Conservation (phyloP, 2,329 filamentous ascomycete genomes). For the Fusarium globosum region DNA sequence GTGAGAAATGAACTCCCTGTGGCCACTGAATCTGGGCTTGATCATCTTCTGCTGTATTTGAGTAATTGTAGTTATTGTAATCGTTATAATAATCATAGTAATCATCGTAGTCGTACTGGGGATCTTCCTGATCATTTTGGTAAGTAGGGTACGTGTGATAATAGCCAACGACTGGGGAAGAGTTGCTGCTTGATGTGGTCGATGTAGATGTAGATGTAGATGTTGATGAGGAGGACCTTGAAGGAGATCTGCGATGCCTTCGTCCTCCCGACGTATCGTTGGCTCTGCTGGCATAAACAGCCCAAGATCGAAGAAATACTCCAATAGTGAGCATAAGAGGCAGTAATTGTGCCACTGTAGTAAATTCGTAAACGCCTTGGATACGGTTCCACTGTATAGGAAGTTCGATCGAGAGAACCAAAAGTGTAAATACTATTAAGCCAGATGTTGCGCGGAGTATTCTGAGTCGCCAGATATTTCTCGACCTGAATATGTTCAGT, state of each 20-base stretch:
- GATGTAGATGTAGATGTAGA: neutral
- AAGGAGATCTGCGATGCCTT: neutral
- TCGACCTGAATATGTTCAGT: slow-evolving; percentile 21
- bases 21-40: slow-evolving; percentile 10
- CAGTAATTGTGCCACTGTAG: slow-evolving; percentile 46
- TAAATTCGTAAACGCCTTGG: slow-evolving; percentile 37
- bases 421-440: slow-evolving; percentile 43
- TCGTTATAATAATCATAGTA: neutral
- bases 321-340: slow-evolving; percentile 49
- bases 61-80: neutral
- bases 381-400: slow-evolving; percentile 50
- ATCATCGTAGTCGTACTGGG: neutral
- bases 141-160: neutral
- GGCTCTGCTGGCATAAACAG: slow-evolving; percentile 30
- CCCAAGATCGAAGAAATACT: slow-evolving; percentile 43
- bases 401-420: slow-evolving; percentile 49
- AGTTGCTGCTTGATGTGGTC: neutral
- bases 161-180: neutral
- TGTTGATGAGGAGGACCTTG: neutral
- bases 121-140: neutral
- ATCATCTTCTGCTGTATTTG: neutral
- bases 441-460: slow-evolving; percentile 31
- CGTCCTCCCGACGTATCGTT: neutral
- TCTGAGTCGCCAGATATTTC: slow-evolving; percentile 40
- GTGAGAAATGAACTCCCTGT: slow-evolving; percentile 21